Conservation (phyloP, 1,139 yeast species). For the Kurtzmaniella quercitrusa region DNA sequence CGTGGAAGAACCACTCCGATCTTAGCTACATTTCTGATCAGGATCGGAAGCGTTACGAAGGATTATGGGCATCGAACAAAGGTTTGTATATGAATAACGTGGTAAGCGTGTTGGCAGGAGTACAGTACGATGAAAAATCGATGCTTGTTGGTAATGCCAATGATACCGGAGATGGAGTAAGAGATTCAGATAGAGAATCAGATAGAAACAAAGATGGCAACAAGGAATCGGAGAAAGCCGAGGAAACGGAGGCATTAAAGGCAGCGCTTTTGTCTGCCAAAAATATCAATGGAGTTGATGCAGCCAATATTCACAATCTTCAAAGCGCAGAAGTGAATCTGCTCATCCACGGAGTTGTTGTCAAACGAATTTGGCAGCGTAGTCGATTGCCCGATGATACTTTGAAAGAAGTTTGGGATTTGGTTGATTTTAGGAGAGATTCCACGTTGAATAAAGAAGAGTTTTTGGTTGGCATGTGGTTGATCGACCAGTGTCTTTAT, state of each 20-base stretch:
- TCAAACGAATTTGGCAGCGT: constrained; percentile 73
- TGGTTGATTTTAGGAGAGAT: constrained; percentile 73
- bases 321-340: constrained; percentile 30
- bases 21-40: constrained; percentile 56
- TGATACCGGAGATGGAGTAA: constrained; percentile 9
- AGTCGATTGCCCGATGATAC: constrained; percentile 65
- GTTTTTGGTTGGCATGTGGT: constrained; percentile 92
- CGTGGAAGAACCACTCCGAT: constrained; percentile 87
- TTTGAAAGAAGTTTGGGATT: constrained; percentile 66
- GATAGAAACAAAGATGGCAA: constrained; percentile 13
- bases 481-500: constrained; percentile 91
- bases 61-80: constrained; percentile 86
- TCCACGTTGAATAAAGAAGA: constrained; percentile 78
- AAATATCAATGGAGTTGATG: constrained; percentile 13
- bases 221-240: constrained; percentile 15
- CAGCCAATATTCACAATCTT: constrained; percentile 29
- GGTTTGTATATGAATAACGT: constrained; percentile 55
- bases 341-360: constrained; percentile 63
- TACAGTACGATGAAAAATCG: constrained; percentile 21
- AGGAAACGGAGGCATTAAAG: constrained; percentile 22
- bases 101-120: constrained; percentile 31
- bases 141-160: constrained; percentile 6
- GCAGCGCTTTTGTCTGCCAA: constrained; percentile 31
- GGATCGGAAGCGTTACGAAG: constrained; percentile 86
- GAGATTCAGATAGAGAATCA: constrained; percentile 9